Evolutionary conservation across 306 rosid species (phyloP).

Genomic region (cucumber (Cucumis sativus)): Cucumber_9930_V3 NC_026656.2:21470001-21470500

Average conservation of each 20-base stretch:
- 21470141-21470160: constrained; percentile 6
- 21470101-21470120: background rate
- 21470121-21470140: background rate
- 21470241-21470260: background rate
- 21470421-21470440: constrained; percentile 55
- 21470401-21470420: constrained; percentile 52
- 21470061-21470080: background rate
- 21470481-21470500: constrained; percentile 46
- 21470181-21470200: constrained; percentile 16
- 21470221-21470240: background rate
- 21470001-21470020: background rate
- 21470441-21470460: constrained; percentile 81
- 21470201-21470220: background rate
- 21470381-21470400: constrained; percentile 63
- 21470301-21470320: constrained; percentile 29
- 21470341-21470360: constrained; percentile 19
- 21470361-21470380: constrained; percentile 46
- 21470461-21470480: constrained; percentile 45
- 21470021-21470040: background rate
- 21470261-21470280: too few relatives aligned
- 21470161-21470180: constrained; percentile 57
- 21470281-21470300: background rate
- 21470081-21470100: background rate
- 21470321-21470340: constrained; percentile 9
- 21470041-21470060: background rate